These are phyloP conservation scores for Dothiorella sarmentorum DNA, from an alignment of 2,329 filamentous ascomycete species.

Conservation along the genomic window DNA sequence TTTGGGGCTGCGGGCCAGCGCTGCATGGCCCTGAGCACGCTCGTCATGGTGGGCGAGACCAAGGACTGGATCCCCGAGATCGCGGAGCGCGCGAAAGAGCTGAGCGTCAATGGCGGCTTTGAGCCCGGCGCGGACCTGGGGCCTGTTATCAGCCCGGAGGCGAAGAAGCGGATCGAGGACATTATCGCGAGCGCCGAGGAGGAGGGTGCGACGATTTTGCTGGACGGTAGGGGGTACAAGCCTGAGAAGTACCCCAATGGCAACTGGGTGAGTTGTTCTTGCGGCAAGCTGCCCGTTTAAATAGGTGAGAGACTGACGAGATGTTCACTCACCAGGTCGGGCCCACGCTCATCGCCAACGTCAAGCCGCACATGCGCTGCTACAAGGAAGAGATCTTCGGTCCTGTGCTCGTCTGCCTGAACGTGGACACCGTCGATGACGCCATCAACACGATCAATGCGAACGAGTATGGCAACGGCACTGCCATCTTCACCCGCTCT, in stretches of 20 bases:
- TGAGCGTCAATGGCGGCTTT: constrained; percentile 77
- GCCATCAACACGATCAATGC: constrained; percentile 78
- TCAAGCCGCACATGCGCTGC: constrained; percentile 77
- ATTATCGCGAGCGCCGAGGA: constrained; percentile 73
- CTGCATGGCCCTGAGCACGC: constrained; percentile 81
- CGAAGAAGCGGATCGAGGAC: constrained; percentile 72
- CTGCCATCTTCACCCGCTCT: constrained; percentile 77
- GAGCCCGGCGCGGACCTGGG: constrained; percentile 76
- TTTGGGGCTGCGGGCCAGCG: constrained; percentile 82
- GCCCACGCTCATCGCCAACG: constrained; percentile 78
- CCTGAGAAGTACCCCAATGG: constrained; percentile 78
- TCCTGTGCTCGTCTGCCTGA: constrained; percentile 77
- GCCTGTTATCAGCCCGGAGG: constrained; percentile 76
- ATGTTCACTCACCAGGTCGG: constrained; percentile 55
- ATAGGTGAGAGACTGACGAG: background rate
- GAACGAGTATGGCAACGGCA: constrained; percentile 85
- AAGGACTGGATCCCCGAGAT: constrained; percentile 78
- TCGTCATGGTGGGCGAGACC: constrained; percentile 81
- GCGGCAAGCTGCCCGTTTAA: background rate
- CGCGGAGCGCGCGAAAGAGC: constrained; percentile 68
- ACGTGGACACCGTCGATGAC: constrained; percentile 73
- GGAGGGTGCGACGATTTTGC: constrained; percentile 77
- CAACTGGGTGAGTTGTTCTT: constrained; percentile 60
- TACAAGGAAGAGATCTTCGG: constrained; percentile 85
- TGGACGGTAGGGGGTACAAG: constrained; percentile 73